A percentile compares a stretch with the other conserved stretches of the same genome.
phyloP scores from a whole-genome alignment of 805 yeast species.

The Ogataea siamensis region DNA sequence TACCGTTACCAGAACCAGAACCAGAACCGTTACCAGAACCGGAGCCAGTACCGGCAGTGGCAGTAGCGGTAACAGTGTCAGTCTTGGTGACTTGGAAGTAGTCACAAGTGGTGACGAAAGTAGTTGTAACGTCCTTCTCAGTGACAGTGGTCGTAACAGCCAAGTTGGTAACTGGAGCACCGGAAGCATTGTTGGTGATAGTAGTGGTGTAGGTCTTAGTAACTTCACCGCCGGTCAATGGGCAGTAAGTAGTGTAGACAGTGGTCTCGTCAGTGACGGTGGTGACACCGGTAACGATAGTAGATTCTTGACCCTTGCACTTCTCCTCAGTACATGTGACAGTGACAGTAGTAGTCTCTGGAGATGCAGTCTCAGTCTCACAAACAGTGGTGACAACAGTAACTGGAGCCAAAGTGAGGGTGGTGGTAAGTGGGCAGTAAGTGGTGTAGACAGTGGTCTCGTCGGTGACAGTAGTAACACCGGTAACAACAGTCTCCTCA shows the following conservation, averaged over 20 bases:
- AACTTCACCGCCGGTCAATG: conserved; percentile 21
- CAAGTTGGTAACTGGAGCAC: conserved; percentile 9
- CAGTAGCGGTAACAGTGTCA: conserved; percentile 17
- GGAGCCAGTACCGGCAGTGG: conserved; percentile 11
- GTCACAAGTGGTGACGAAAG: conserved; percentile 10
- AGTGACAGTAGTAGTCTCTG: conserved; percentile 19
- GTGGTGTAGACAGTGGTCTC: conserved; percentile 32
- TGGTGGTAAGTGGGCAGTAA: conserved; percentile 34
- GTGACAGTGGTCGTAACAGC: conserved; percentile 11
- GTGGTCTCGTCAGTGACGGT: conserved; percentile 23
- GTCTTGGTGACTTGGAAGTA: conserved; percentile 9
- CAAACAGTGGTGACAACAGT: conserved; percentile 12
- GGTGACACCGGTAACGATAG: conserved; percentile 26
- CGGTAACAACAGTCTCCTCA: conserved; percentile 27
- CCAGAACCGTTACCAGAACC: no score
- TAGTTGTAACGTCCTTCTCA: conserved; percentile 5
- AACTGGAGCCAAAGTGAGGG: conserved; percentile 22
- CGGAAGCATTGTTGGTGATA: conserved; percentile 2
- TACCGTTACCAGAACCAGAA: no score
- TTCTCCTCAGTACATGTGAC: conserved; percentile 22
- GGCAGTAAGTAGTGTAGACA: conserved; percentile 37
- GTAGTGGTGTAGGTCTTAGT: conserved; percentile 14
- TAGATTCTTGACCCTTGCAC: conserved; percentile 19
- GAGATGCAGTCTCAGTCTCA: conserved; percentile 13
- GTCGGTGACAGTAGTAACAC: conserved; percentile 27